Conservation (phyloP, 2,329 filamentous ascomycete species). For the Cladorrhinum sp. region DNA sequence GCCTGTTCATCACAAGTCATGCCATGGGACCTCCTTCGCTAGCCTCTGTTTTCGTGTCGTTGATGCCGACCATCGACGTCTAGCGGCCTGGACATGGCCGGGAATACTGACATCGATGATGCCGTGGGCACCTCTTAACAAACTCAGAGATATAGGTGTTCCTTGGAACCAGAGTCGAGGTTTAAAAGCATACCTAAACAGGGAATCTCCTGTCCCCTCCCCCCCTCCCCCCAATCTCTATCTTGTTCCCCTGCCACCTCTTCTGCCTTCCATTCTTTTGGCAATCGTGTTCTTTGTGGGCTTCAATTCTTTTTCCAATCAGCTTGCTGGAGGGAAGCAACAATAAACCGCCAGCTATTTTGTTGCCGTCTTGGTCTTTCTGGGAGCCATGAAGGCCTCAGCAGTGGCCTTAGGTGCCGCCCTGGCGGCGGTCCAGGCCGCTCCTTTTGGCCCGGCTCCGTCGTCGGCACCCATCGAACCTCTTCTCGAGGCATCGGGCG, state of each 20-base stretch:
- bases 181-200: neutral
- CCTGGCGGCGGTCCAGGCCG: constrained; percentile 12
- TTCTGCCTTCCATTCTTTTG: neutral
- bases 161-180: neutral
- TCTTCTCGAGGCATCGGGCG: neutral
- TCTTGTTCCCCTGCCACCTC: neutral
- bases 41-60: constrained; percentile 1
- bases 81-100: neutral
- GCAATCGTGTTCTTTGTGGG: neutral
- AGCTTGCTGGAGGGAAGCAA: neutral
- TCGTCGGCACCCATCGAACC: neutral
- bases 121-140: constrained; percentile 3
- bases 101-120: constrained; percentile 4
- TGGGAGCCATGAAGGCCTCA: constrained; percentile 22
- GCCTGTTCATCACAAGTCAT: constrained; percentile 9
- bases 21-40: neutral
- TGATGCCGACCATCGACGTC: neutral
- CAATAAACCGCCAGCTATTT: neutral
- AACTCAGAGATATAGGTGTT: constrained; percentile 3
- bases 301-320: neutral
- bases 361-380: neutral
- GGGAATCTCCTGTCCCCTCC: neutral
- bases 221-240: neutral
- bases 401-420: constrained; percentile 17
- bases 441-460: constrained; percentile 8